Evolutionary conservation across 805 yeast species (phyloP).

Genomic region (Nakazawaea pomicola): DNA sequence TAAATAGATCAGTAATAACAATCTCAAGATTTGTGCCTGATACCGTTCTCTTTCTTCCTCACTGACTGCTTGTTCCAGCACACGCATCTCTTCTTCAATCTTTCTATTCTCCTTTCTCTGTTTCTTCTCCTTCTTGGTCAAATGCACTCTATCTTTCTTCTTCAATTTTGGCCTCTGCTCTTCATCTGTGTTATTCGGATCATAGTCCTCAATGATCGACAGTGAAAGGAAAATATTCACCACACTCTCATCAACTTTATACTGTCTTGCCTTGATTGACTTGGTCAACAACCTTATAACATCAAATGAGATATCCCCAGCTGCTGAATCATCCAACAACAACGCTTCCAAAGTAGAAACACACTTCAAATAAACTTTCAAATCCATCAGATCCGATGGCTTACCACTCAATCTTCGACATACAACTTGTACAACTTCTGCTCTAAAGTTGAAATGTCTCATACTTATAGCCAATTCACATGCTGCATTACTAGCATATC

Average conservation of each 20-base stretch:
- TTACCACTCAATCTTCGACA: conserved; percentile 62
- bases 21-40: conserved; percentile 80
- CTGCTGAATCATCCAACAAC: conserved; percentile 69
- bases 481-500: conserved; percentile 66
- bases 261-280: conserved; percentile 68
- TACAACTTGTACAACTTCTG: conserved; percentile 64
- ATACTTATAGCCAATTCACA: conserved; percentile 69
- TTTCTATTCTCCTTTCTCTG: conserved; percentile 79
- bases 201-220: conserved; percentile 62
- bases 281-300: conserved; percentile 63
- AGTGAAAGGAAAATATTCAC: conserved; percentile 68
- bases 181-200: conserved; percentile 53
- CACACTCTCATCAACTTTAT: conserved; percentile 78
- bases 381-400: conserved; percentile 44
- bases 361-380: conserved; percentile 50
- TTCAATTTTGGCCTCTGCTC: conserved; percentile 48
- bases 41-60: conserved; percentile 80
- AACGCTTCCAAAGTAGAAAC: conserved; percentile 62
- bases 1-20: conserved; percentile 67
- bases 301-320: conserved; percentile 78
- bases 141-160: conserved; percentile 86
- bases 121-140: conserved; percentile 87
- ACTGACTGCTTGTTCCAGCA: conserved; percentile 84
- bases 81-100: conserved; percentile 84
- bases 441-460: conserved; percentile 75